Base-by-base conservation (phyloP, 495 filamentous ascomycete species). In the Schizothecium vesticola region DNA sequence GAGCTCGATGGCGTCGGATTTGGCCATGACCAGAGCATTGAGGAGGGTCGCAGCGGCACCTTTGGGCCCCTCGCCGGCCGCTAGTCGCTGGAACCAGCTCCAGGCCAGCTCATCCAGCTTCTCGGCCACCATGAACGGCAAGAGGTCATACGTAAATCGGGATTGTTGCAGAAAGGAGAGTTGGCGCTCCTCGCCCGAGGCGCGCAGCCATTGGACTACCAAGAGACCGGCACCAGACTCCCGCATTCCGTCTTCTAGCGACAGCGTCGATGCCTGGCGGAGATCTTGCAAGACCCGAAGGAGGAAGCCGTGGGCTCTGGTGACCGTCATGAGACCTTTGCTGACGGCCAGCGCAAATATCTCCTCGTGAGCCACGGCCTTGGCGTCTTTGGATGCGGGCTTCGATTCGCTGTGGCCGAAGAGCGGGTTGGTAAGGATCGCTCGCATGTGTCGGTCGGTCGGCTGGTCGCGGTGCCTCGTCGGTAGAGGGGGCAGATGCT, bases 401-500 rank as follows among this genome's bases (percentile, higher is more conserved):
- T 9, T 19, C 31, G 55, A 56, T 51, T 58, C 63, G 29, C 67
- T 29, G 23, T 74, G 66, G 62, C 71, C 74, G 66, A 90, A 85
- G 22, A 93, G 80, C 2, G 91, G 90, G 73, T 90, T 90, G n/a
- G 84, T 83, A n/a, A 94, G 82, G 56, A 94, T 88, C 36, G 83
- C 80, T 59, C 83, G 80, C 56, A 94, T 67, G 76, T 90, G 91
- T 29, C 78, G 77, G 70, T 86, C 83, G 56, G 87, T 80, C 9
- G 79, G 74, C 10, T 69, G 76, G 51, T 21, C 63, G 68, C 24
- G 64, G 31, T 56, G 16, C 36, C 43, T 61, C 28, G 56, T n/a
- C 26, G 66, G 24, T 16, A 64, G 19, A n/a, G 72, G 61, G 56
- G 70, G 36, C 63, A 71, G 63, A n/a, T 69, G 64, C 55, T 76